Evolutionary conservation across 1,284 basidiomycete species (phyloP).

Genomic region (Xerocomus minutiporus): DNA sequence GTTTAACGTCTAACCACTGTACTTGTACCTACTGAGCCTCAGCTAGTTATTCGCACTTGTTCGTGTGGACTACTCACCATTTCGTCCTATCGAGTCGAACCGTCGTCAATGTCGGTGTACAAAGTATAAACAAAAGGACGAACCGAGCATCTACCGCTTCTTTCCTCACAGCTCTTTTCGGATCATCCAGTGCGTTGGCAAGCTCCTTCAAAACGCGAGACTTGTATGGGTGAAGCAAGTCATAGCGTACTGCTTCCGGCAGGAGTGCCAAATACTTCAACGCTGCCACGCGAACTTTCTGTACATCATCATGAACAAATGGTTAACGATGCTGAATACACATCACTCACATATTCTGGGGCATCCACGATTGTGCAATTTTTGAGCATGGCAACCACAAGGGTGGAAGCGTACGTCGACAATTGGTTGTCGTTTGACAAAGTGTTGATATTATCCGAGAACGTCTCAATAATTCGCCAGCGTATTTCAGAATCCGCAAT

Average conservation of each 20-base stretch:
- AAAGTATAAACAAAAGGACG: slow-evolving; percentile 10
- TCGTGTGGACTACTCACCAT: slow-evolving; percentile 38
- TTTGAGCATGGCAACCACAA: slow-evolving; percentile 70
- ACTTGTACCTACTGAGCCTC: slow-evolving; percentile 48
- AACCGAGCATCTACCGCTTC: slow-evolving; percentile 84
- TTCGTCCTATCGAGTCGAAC: slow-evolving; percentile 40
- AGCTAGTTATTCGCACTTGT: neutral
- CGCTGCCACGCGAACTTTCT: slow-evolving; percentile 75
- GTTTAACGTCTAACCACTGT: slow-evolving; percentile 38
- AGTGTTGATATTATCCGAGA: slow-evolving; percentile 68
- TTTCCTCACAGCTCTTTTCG: slow-evolving; percentile 72
- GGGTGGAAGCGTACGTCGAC: slow-evolving; percentile 64
- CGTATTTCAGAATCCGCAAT: slow-evolving; percentile 72
- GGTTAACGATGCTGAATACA: neutral
- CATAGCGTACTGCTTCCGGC: slow-evolving; percentile 73
- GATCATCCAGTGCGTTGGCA: slow-evolving; percentile 77
- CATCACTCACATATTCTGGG: slow-evolving; percentile 49
- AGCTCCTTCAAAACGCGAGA: slow-evolving; percentile 69
- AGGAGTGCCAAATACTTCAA: slow-evolving; percentile 70
- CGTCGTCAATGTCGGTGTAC: slow-evolving; percentile 2
- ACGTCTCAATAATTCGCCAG: slow-evolving; percentile 74
- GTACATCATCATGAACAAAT: slow-evolving; percentile 6
- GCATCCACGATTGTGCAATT: slow-evolving; percentile 48
- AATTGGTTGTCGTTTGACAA: slow-evolving; percentile 51
- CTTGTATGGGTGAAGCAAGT: slow-evolving; percentile 74